Evolutionary conservation across 495 filamentous ascomycete species (phyloP).

Genomic region (Aspergillus wentii): DNA sequence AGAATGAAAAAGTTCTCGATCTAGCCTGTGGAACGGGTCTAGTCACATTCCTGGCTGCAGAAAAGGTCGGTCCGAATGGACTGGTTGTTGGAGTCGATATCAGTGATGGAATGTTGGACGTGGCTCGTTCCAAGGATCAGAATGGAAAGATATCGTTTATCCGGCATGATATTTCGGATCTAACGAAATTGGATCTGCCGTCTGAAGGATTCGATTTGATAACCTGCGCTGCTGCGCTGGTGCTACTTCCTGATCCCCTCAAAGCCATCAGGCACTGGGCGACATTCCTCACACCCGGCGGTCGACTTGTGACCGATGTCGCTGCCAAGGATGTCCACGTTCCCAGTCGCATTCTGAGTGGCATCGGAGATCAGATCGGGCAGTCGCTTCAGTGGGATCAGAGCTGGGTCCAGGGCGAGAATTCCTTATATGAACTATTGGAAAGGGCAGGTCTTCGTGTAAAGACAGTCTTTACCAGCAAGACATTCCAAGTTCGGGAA

Average conservation of each 20-base stretch:
- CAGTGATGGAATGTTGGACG: conserved; percentile 26
- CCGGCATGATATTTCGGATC: conserved; percentile 29
- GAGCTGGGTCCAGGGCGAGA: conserved; percentile 5
- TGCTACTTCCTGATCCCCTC: conserved; percentile 1
- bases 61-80: conserved; percentile 25
- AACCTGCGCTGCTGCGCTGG: conserved; percentile 10
- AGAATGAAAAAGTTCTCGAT: conserved; percentile 34
- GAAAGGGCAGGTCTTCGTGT: neutral
- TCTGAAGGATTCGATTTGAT: conserved; percentile 12
- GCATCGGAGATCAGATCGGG: neutral
- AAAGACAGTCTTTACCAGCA: conserved; percentile 1
- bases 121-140: conserved; percentile 15
- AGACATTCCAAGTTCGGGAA: conserved; percentile 1
- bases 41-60: conserved; percentile 25
- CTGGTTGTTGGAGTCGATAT: conserved; percentile 39
- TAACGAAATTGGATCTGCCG: conserved; percentile 8
- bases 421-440: neutral
- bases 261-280: conserved; percentile 8
- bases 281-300: conserved; percentile 10
- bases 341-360: conserved; percentile 1
- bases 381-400: conserved; percentile 6
- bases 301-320: conserved; percentile 9
- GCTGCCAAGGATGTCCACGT: conserved; percentile 8
- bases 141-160: conserved; percentile 11
- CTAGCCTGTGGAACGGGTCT: conserved; percentile 42